These are phyloP conservation scores for Chlorokybus atmophyticus DNA, from an alignment of 139 green algal species.

Conservation along the genomic window DNA sequence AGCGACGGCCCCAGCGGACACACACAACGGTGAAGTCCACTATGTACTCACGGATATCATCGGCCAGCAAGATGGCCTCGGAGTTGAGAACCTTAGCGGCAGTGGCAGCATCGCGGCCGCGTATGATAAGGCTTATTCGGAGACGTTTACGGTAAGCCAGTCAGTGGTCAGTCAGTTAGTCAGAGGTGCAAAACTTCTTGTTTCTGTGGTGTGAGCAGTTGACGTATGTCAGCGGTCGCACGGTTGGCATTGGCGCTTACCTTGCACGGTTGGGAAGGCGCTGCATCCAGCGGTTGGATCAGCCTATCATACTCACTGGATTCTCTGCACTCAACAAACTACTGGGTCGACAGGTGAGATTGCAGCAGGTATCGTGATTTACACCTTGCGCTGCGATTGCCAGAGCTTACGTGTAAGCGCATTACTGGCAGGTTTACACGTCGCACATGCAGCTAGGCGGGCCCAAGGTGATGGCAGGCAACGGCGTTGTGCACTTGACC, in stretches of 20 bases:
- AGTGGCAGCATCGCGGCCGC: slow-evolving; percentile 77
- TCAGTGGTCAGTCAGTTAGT: too few relatives aligned
- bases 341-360: slow-evolving; percentile 58
- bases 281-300: slow-evolving; percentile 77
- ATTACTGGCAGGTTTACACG: too few relatives aligned
- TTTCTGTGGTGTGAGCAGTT: too few relatives aligned
- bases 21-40: too few relatives aligned
- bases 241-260: slow-evolving; percentile 96
- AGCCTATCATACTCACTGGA: slow-evolving; percentile 97
- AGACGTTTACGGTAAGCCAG: slow-evolving; percentile 82
- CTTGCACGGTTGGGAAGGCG: slow-evolving; percentile 81
- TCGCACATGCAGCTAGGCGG: slow-evolving; percentile 91
- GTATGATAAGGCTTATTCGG: slow-evolving; percentile 52
- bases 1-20: too few relatives aligned
- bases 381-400: too few relatives aligned
- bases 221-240: slow-evolving; percentile 72
- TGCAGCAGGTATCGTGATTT: too few relatives aligned
- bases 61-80: slow-evolving; percentile 86
- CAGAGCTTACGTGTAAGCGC: too few relatives aligned
- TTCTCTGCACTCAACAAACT: slow-evolving; percentile 97
- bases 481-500: slow-evolving; percentile 84
- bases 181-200: too few relatives aligned
- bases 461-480: slow-evolving; percentile 82
- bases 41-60: slow-evolving; percentile 67
- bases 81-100: slow-evolving; percentile 92